Conservation (phyloP, 2,329 filamentous ascomycete genomes). For the Didymella pomorum region DNA sequence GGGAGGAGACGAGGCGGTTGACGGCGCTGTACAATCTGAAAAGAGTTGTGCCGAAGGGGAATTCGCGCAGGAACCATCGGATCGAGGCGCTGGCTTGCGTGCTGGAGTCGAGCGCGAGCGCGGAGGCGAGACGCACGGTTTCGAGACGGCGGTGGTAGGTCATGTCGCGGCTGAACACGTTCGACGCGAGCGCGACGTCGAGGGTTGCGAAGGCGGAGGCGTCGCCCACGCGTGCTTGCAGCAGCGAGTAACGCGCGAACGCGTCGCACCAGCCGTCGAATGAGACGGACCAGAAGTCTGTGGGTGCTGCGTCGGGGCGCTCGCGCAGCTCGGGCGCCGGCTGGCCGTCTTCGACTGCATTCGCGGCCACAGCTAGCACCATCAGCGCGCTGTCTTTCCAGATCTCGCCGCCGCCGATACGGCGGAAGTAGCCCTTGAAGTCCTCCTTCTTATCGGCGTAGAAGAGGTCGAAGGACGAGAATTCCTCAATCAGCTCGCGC, state of each 20-base stretch:
- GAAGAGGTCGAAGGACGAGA: constrained; percentile 66
- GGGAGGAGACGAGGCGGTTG: constrained; percentile 77
- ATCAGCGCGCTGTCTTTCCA: constrained; percentile 48
- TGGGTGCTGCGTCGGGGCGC: constrained; percentile 51
- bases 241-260: constrained; percentile 85
- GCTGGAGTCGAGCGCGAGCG: constrained; percentile 78
- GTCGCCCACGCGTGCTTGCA: constrained; percentile 73
- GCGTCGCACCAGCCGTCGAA: constrained; percentile 89
- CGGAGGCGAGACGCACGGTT: constrained; percentile 83
- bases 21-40: constrained; percentile 84
- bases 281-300: constrained; percentile 76
- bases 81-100: constrained; percentile 77
- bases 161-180: constrained; percentile 78
- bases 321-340: constrained; percentile 40
- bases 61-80: constrained; percentile 84
- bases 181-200: constrained; percentile 78
- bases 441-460: constrained; percentile 60
- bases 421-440: constrained; percentile 48
- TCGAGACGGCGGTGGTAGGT: constrained; percentile 76
- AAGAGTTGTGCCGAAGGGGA: constrained; percentile 77
- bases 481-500: constrained; percentile 66
- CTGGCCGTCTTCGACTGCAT: constrained; percentile 45
- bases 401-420: constrained; percentile 41
- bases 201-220: constrained; percentile 81
- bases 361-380: constrained; percentile 46